Evolutionary conservation across 2,329 filamentous ascomycete species (phyloP).

Genomic region (Paecilomyces niveus): DNA sequence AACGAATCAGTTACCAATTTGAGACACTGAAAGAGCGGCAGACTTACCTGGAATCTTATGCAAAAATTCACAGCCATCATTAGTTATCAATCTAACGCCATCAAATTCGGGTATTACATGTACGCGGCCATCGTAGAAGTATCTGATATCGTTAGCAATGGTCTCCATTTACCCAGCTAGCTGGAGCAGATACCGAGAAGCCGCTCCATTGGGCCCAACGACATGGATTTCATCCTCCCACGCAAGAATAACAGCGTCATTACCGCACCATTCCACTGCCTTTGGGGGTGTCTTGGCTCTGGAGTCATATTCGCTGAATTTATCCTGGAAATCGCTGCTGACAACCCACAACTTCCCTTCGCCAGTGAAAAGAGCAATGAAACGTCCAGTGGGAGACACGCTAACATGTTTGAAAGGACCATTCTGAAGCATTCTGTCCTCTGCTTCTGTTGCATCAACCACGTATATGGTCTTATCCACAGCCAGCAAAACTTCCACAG

Average conservation of each 20-base stretch:
- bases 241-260: constrained; percentile 83
- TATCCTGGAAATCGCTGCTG: constrained; percentile 88
- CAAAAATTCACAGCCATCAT: constrained; percentile 94
- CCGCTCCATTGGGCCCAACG: constrained; percentile 74
- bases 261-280: constrained; percentile 92
- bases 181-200: constrained; percentile 45
- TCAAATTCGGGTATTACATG: constrained; percentile 84
- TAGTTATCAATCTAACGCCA: constrained; percentile 83
- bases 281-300: constrained; percentile 77
- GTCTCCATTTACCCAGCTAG: background rate
- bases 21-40: constrained; percentile 2
- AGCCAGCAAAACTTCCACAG: constrained; percentile 85
- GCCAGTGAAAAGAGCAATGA: constrained; percentile 77
- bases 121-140: constrained; percentile 85
- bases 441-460: constrained; percentile 80
- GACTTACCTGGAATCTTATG: constrained; percentile 69
- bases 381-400: constrained; percentile 85
- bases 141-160: constrained; percentile 42
- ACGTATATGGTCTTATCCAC: constrained; percentile 78
- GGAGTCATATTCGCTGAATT: constrained; percentile 86
- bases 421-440: constrained; percentile 84
- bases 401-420: constrained; percentile 87
- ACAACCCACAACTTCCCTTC: constrained; percentile 87
- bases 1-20: background rate
- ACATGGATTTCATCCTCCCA: constrained; percentile 98